Evolutionary conservation across 1,139 yeast genomes (phyloP), one percentile per base, ranked within the genome.

Genomic region (Candida smagusa): DNA sequence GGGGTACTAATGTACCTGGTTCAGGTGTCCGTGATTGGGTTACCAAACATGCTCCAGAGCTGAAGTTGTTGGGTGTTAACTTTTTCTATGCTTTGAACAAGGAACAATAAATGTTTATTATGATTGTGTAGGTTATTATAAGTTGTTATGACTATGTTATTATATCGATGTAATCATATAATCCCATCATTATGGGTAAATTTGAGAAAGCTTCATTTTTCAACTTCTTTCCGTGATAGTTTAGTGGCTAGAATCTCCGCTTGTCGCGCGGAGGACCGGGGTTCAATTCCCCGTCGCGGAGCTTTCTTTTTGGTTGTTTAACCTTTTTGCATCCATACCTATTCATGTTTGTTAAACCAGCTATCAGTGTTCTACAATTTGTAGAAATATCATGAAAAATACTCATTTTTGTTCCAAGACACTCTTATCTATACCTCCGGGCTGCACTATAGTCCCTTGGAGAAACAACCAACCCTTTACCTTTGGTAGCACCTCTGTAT

Each of bases 401-500:
- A 7, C 25, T 22, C 9, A 7, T 22, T 7, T 22, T 6, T 13
- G 31, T 29, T 16, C 31, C 4, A 23, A 23, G 6, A 27, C 9
- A 11, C 22, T 12, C 11, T 24, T 29, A 38, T 25, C 38, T 28
- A 29, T 23, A 12, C 33, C 30, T 40, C 25, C 41, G 22, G 6
- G 33, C 38, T 24, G 60, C 47, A 42, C 69, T 66, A 61, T 79
- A 69, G 66, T 81, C 88, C 51, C 70, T 73, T 0, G 97, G 97
- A 48, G 95, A 83, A 7, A 83, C 76, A 11, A 89, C 97, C 47
- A 92, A 65, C 43, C 98, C 97, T 59, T 88, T 84, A 27, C 97
- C 97, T 63, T 89, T 89, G 30, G 79, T 68, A 2, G 97, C 97
- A 0, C 96, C 97, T 45, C 97, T 63, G 58, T 84, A 92, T 1